Evolutionary conservation across 805 yeast genomes (phyloP), one percentile per base, ranked within the genome.

Genomic region (Nakazawaea populi): DNA sequence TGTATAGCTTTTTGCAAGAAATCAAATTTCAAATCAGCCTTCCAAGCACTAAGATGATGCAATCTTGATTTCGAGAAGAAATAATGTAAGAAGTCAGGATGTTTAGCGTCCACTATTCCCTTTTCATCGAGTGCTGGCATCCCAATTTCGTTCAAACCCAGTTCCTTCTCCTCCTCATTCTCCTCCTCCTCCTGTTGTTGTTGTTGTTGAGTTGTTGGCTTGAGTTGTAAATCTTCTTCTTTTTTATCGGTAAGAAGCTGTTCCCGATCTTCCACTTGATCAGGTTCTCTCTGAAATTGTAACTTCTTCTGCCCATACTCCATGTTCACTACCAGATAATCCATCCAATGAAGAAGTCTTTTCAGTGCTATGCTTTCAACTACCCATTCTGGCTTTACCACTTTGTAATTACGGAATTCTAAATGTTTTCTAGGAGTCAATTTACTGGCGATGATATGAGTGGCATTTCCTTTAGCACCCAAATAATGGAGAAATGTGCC

Each of bases 1-100:
- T 58, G 60, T 1, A 79, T 57, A 11, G 85, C 80, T 45, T 66
- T 66, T 4, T 72, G 63, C 39, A 85, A 71, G 60, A 86, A 88
- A 32, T 77, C 77, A 2, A 79, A 70, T 45, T 88, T 72, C 28
- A 94, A 68, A 39, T 83, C 87, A 0, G 89, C 76, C 61, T 89
- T 92, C 94, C 96, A 89, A 3, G 83, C 75, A 56, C 96, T 87
- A 44, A 94, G 70, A 65, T 90, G 96, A 61, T 94, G 98, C 32
- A 92, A 69, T 47, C 98, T 72, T 1, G 97, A 91, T 48, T 85
- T 83, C 6, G 83, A 77, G 65, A 90, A 92, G 64, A 86, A 92
- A 37, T 74, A 75, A 18, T 74, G 60, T 31, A 94, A 67, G 58
- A 90, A 92, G 47, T 82, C 77, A 0, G 97, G 96, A 60, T 88